A percentile compares a stretch with the other conserved stretches of the same genome.
These are phyloP conservation scores for Diospyros kaki DNA, from an alignment of 148 eudicot genomes.

Conservation along the genomic window DNA sequence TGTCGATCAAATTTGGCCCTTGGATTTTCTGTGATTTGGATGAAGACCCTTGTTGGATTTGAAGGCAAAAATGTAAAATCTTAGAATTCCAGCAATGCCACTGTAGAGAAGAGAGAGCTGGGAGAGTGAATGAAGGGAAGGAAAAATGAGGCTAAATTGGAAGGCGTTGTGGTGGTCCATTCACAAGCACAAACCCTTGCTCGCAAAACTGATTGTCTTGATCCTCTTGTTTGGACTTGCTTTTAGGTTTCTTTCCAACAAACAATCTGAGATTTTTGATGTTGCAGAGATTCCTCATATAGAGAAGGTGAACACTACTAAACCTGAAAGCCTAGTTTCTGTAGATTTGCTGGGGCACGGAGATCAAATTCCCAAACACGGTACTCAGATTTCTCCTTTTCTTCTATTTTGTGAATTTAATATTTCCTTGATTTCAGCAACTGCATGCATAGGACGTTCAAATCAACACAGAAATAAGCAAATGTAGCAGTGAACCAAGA, in stretches of 20 bases:
- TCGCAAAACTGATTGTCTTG: slow-evolving; percentile 31
- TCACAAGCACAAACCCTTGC: slow-evolving; percentile 27
- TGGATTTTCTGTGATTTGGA: no score
- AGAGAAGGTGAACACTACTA: not conserved
- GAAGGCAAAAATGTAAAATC: not conserved
- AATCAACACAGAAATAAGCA: no score
- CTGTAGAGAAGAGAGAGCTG: slow-evolving; percentile 2
- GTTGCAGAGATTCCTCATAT: not conserved
- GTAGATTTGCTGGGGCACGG: not conserved
- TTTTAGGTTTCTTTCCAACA: slow-evolving; percentile 30
- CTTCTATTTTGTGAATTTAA: not conserved
- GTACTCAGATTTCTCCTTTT: not conserved
- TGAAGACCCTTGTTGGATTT: not conserved
- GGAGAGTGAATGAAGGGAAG: not conserved
- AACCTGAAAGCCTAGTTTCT: not conserved
- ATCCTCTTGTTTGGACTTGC: slow-evolving; percentile 34
- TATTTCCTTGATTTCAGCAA: no score
- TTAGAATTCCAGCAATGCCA: not conserved
- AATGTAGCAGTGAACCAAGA: no score
- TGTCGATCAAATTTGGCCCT: not conserved
- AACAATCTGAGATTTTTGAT: slow-evolving; percentile 21
- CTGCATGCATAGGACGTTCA: no score
- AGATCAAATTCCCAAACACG: slow-evolving; percentile 17
- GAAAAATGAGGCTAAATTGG: slow-evolving; percentile 20
- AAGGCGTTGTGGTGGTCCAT: slow-evolving; percentile 18